Percentiles rank a stretch among this genome's conserved stretches.
Conservation (phyloP, 2,329 filamentous ascomycete species). For the Davidsoniella neocaledoniae region DNA sequence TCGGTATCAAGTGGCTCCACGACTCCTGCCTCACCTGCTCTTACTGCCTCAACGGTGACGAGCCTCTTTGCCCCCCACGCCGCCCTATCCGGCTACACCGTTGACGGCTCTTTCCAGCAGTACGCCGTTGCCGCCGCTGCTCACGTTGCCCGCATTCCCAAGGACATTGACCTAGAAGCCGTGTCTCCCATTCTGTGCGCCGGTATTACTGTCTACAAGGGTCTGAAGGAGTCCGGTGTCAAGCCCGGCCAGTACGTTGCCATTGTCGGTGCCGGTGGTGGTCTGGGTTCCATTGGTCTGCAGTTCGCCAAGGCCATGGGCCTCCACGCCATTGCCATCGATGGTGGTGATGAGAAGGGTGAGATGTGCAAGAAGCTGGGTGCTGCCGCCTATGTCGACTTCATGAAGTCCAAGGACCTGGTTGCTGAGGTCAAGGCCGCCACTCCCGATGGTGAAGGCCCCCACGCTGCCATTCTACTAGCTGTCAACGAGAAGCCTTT, state of each 20-base stretch:
- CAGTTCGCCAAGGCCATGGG: conserved; percentile 92
- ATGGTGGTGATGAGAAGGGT: conserved; percentile 67
- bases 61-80: conserved; percentile 67
- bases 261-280: conserved; percentile 74
- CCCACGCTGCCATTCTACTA: conserved; percentile 73
- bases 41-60: conserved; percentile 67
- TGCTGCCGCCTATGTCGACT: conserved; percentile 63
- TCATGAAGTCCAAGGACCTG: conserved; percentile 55
- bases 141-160: conserved; percentile 68
- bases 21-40: conserved; percentile 68
- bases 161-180: conserved; percentile 57
- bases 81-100: conserved; percentile 73
- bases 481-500: conserved; percentile 84
- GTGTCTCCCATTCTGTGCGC: conserved; percentile 70
- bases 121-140: conserved; percentile 77
- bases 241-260: conserved; percentile 62
- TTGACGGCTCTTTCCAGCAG: conserved; percentile 87
- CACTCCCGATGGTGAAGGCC: conserved; percentile 65
- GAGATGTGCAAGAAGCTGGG: conserved; percentile 55
- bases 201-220: conserved; percentile 80
- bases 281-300: conserved; percentile 60
- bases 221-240: conserved; percentile 67
- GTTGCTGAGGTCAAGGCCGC: conserved; percentile 71
- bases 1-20: conserved; percentile 88
- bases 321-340: conserved; percentile 62